Evolutionary conservation across 2,329 filamentous ascomycete species (phyloP), one percentile per base, ranked within the genome.

Genomic region (Diaporthe capsici): DNA sequence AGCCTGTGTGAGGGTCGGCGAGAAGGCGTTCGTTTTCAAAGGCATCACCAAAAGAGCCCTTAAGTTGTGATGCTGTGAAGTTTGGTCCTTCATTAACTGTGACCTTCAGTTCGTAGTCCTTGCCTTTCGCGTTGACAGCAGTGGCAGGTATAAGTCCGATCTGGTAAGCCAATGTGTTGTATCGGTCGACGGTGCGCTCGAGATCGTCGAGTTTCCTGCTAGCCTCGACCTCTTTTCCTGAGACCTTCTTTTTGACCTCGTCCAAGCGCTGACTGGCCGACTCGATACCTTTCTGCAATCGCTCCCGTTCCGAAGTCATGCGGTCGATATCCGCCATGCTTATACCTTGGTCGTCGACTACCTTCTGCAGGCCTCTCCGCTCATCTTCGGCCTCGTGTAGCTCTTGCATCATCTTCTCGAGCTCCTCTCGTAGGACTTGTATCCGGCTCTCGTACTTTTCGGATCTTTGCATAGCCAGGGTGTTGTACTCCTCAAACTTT

Each of bases 251-350:
- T 86, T 97, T 97, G 12, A 93, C 90, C 77, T 98, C 97, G 75
- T 98, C 96, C 0, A 98, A 88, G 71, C 95, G 90, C 73, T 91
- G 88, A 8, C 91, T 89, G 0, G 95, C 94, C 2, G 92, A 90
- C 80, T 98, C 95, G 60, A 98, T 93, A 57, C 93, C 94, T 80
- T 94, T 96, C 78, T 98, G 95, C n/a, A 99, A 90, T 63, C 97
- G 92, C 81, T 99, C 97, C 72, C 96, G 93, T 84, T 99, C 97
- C 49, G 94, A 93, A 80, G 95, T 98, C 96, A 99, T 98, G 84
- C 97, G 95, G 89, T 99, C 97, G 82, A 99, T 98, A 89, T 99
- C 97, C 85, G 97, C 94, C 85, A 98, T 97, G 81, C 95, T 97
- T 83, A 99, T 96, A 3, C 97, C 97, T 82, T 98, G 95, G 79